phyloP scores from a whole-genome alignment of 805 yeast species.

The Yarrowia keelungensis region DNA sequence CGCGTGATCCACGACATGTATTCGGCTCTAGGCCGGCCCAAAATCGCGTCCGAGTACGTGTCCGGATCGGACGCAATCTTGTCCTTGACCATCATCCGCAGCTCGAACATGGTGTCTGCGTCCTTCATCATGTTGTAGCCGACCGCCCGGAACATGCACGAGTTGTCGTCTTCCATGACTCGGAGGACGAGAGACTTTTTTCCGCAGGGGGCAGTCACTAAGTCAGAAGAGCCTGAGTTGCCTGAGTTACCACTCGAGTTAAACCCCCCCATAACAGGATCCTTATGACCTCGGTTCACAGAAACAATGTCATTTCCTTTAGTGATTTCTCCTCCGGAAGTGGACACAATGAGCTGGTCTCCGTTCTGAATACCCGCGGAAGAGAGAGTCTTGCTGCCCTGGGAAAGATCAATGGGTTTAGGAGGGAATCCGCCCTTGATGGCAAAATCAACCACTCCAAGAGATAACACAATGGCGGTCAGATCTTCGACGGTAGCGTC shows the following conservation, averaged over 20 bases:
- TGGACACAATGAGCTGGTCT: constrained; percentile 59
- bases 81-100: constrained; percentile 61
- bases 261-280: constrained; percentile 6
- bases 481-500: constrained; percentile 52
- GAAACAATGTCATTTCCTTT: constrained; percentile 10
- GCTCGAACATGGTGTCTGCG: constrained; percentile 55
- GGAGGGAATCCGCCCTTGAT: constrained; percentile 72
- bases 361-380: constrained; percentile 62
- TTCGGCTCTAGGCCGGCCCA: constrained; percentile 59
- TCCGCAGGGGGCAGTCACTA: constrained; percentile 22
- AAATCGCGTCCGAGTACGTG: constrained; percentile 61
- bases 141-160: constrained; percentile 75
- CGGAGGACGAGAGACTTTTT: constrained; percentile 50
- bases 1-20: constrained; percentile 68
- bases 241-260: not conserved
- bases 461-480: constrained; percentile 42
- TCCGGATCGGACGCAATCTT: constrained; percentile 55
- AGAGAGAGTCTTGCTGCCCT: constrained; percentile 41
- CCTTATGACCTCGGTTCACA: constrained; percentile 15
- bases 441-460: constrained; percentile 39
- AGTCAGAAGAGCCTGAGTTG: not conserved
- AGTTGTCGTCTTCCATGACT: constrained; percentile 76
- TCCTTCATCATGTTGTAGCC: constrained; percentile 59
- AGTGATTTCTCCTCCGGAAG: not conserved
- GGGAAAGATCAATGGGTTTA: constrained; percentile 51